phyloP scores from a whole-genome alignment of 2,329 filamentous ascomycete genomes.

The Parastagonospora nodorum region DNA sequence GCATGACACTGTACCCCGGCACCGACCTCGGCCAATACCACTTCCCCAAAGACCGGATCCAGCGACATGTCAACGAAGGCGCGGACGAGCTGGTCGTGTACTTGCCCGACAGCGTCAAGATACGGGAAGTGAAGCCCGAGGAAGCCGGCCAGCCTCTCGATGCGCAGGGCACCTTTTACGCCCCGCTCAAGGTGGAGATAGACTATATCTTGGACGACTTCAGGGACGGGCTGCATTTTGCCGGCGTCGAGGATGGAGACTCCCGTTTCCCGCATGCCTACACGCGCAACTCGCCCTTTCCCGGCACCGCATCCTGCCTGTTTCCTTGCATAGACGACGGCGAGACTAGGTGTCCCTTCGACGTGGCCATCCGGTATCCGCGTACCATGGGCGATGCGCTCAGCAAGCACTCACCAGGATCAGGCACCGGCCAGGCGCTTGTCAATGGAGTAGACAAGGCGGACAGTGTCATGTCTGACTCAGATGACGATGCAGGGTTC shows the following conservation, averaged over 20 bases:
- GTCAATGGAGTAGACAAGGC: slow-evolving; percentile 32
- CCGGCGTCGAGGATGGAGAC: slow-evolving; percentile 80
- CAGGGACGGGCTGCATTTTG: slow-evolving; percentile 88
- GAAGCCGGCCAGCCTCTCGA: slow-evolving; percentile 45
- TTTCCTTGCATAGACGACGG: slow-evolving; percentile 94
- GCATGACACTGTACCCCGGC: slow-evolving; percentile 64
- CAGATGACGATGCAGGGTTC: slow-evolving; percentile 50
- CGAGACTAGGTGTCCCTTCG: slow-evolving; percentile 81
- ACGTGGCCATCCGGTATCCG: slow-evolving; percentile 83
- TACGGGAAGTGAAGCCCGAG: slow-evolving; percentile 64
- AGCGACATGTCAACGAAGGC: slow-evolving; percentile 60
- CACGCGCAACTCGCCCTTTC: slow-evolving; percentile 77
- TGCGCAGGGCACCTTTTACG: slow-evolving; percentile 51
- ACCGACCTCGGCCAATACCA: slow-evolving; percentile 76
- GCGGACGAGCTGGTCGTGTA: slow-evolving; percentile 64
- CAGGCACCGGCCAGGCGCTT: slow-evolving; percentile 13
- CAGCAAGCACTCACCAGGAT: slow-evolving; percentile 45
- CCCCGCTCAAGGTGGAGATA: slow-evolving; percentile 68
- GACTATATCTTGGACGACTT: slow-evolving; percentile 78
- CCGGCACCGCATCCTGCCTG: slow-evolving; percentile 80
- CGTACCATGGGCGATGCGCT: slow-evolving; percentile 80
- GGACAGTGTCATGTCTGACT: slow-evolving; percentile 40
- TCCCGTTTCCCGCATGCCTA: slow-evolving; percentile 88
- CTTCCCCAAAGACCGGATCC: slow-evolving; percentile 70
- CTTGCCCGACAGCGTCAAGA: slow-evolving; percentile 64